phyloP scores from a whole-genome alignment of 2,329 filamentous ascomycete genomes.

The Sclerotiophoma versabilis region DNA sequence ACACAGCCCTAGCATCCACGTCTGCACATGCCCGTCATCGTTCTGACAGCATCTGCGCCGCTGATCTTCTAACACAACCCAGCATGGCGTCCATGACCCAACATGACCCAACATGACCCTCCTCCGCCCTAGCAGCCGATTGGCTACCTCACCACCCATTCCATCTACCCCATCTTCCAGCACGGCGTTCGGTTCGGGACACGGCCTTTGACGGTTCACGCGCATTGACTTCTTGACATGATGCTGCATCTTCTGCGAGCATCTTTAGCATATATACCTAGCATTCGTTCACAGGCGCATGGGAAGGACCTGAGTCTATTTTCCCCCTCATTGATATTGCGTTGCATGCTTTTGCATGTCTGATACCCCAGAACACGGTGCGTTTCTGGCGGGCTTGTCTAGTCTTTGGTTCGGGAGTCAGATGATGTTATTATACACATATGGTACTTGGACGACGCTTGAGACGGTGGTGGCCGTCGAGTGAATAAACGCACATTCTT shows the following conservation, averaged over 20 bases:
- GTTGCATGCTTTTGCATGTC: neutral
- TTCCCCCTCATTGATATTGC: neutral
- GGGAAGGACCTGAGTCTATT: slow-evolving; percentile 14
- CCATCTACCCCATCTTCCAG: slow-evolving; percentile 18
- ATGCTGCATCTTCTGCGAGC: slow-evolving; percentile 34
- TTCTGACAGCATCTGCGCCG: neutral
- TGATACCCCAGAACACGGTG: neutral
- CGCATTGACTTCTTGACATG: slow-evolving; percentile 10
- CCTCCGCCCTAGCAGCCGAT: slow-evolving; percentile 6
- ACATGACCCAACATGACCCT: slow-evolving; percentile 10
- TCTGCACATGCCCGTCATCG: slow-evolving; percentile 1
- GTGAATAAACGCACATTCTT: neutral
- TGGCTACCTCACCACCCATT: slow-evolving; percentile 4
- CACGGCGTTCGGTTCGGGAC: slow-evolving; percentile 31
- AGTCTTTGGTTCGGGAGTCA: no score
- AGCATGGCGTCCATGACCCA: no score
- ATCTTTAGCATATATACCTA: slow-evolving; percentile 23
- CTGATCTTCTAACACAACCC: no score
- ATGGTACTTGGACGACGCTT: neutral
- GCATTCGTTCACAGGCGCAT: slow-evolving; percentile 22
- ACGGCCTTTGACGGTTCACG: slow-evolving; percentile 27
- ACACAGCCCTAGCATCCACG: slow-evolving; percentile 2
- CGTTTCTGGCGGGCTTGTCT: neutral
- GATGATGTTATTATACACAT: slow-evolving; percentile 6
- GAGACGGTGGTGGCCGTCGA: neutral